Percentiles rank a stretch among this genome's conserved stretches.
These are phyloP conservation scores for Crotalaria pallida DNA, from an alignment of 306 rosid species.

Conservation along the genomic window DNA sequence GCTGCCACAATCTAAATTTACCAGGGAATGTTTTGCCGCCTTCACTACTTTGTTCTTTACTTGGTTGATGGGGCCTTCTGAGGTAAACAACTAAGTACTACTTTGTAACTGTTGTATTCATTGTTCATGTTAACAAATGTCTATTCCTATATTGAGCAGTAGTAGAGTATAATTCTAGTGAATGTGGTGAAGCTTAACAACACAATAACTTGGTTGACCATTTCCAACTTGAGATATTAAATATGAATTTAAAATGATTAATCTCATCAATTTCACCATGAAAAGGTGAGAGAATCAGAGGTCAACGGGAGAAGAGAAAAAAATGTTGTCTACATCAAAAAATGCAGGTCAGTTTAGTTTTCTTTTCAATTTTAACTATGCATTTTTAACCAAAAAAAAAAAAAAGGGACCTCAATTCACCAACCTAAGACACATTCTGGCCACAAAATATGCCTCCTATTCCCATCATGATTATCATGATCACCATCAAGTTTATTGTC, in stretches of 20 bases:
- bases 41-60: constrained; percentile 76
- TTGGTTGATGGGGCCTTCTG: constrained; percentile 86
- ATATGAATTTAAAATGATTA: constrained; percentile 17
- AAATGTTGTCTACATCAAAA: constrained; percentile 62
- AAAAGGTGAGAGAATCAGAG: constrained; percentile 75
- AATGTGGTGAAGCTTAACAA: too few species aligned
- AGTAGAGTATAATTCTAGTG: too few species aligned
- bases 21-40: constrained; percentile 68
- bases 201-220: too few species aligned
- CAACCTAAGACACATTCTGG: constrained; percentile 40
- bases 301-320: constrained; percentile 68
- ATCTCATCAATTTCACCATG: constrained; percentile 21
- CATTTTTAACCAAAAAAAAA: not conserved
- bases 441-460: constrained; percentile 31
- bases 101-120: too few species aligned
- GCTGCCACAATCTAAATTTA: constrained; percentile 61
- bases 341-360: constrained; percentile 68
- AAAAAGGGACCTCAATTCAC: constrained; percentile 32
- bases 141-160: too few species aligned
- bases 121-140: too few species aligned
- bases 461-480: constrained; percentile 31
- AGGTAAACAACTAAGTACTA: constrained; percentile 47
- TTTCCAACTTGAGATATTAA: constrained; percentile 16
- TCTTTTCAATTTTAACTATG: not conserved
- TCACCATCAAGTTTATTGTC: constrained; percentile 26